Evolutionary conservation across 352 stramenopile species (phyloP).

Genomic region (Globisporangium mamillatum): DNA sequence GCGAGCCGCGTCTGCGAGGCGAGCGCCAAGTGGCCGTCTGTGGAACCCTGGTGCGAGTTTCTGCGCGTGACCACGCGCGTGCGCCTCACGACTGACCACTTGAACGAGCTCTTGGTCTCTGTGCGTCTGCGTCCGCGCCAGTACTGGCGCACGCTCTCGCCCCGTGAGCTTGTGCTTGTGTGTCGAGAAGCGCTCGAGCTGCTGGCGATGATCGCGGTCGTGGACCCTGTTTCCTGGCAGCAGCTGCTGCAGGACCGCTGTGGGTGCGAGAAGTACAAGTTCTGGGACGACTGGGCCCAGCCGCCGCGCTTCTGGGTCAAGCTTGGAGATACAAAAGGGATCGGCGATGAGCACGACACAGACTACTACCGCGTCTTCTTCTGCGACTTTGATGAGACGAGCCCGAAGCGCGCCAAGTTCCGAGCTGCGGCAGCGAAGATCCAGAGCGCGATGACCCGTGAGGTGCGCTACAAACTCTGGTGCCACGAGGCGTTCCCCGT

Average conservation of each 20-base stretch:
- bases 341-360: neutral
- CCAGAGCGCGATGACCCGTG: neutral
- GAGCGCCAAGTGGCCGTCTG: neutral
- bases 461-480: neutral
- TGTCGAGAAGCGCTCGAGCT: conserved; percentile 1
- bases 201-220: conserved; percentile 3
- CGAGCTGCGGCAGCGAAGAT: neutral
- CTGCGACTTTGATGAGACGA: neutral
- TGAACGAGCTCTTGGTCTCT: neutral
- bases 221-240: neutral
- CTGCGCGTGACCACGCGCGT: conserved; percentile 1
- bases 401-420: neutral
- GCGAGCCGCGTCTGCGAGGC: neutral
- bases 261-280: conserved; percentile 2
- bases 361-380: conserved; percentile 6
- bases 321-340: neutral
- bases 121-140: neutral
- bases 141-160: conserved; percentile 5
- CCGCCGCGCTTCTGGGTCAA: neutral
- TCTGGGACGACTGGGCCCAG: neutral
- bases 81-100: neutral
- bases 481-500: neutral
- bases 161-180: neutral
- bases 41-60: conserved; percentile 7
- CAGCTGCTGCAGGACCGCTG: neutral